Conservation (phyloP, 257 asterid species). For the Handroanthus guayacan region DNA sequence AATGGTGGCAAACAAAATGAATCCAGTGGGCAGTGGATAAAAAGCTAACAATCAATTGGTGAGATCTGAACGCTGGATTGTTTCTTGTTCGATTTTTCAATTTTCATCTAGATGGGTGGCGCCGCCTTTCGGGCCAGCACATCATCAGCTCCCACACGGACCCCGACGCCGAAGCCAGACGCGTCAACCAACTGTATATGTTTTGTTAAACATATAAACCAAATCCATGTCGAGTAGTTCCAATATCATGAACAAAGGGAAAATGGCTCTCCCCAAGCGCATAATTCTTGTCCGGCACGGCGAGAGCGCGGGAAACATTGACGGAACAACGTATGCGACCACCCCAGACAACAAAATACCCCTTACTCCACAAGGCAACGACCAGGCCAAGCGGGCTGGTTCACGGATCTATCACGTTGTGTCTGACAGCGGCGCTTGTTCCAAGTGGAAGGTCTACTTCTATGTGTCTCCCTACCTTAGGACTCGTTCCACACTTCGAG, state of each 20-base stretch:
- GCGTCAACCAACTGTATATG: background rate
- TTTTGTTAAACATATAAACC: background rate
- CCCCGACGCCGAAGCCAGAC: background rate
- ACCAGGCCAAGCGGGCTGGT: conserved; percentile 74
- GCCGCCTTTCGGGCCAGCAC: too few species aligned
- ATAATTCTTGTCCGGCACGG: conserved; percentile 93
- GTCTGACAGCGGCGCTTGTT: conserved; percentile 53
- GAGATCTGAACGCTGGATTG: background rate
- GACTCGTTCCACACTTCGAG: conserved; percentile 84
- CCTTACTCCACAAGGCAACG: conserved; percentile 62
- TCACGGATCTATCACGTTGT: conserved; percentile 56
- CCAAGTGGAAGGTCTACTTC: conserved; percentile 77
- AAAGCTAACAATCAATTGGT: too few species aligned
- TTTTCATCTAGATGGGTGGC: background rate
- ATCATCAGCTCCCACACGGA: too few species aligned
- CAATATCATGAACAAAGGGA: background rate
- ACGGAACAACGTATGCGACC: conserved; percentile 65
- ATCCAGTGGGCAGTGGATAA: too few species aligned
- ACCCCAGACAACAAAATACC: conserved; percentile 89
- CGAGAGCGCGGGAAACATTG: conserved; percentile 84
- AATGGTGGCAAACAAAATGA: too few species aligned
- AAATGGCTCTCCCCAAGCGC: conserved; percentile 70
- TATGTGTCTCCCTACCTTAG: conserved; percentile 87
- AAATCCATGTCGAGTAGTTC: background rate
- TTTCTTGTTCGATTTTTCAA: background rate